These are phyloP conservation scores for Physcomitrellopsis africana DNA, from an alignment of 225 moss, liverwort and hornwort genomes.

Conservation along the genomic window DNA sequence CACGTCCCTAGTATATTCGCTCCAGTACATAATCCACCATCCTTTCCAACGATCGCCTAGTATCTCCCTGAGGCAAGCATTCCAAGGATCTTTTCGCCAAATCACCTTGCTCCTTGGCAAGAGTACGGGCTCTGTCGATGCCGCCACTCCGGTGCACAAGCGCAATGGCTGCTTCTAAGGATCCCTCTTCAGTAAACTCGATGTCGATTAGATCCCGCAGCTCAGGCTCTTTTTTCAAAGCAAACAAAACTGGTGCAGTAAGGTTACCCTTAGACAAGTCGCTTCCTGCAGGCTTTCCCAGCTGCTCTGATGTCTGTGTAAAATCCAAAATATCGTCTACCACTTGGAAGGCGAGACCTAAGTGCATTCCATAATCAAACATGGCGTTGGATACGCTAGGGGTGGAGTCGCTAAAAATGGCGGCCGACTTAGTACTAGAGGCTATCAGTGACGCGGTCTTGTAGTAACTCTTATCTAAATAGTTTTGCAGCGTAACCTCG, in stretches of 20 bases:
- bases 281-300: conserved; percentile 94
- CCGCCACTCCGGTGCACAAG: conserved; percentile 80
- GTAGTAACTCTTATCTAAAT: conserved; percentile 92
- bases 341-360: conserved; percentile 96
- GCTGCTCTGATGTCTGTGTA: conserved; percentile 89
- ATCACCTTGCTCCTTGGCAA: conserved; percentile 75
- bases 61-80: conserved; percentile 62
- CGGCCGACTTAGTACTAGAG: conserved; percentile 79
- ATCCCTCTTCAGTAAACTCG: conserved; percentile 79
- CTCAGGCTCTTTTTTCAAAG: conserved; percentile 69
- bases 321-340: conserved; percentile 98
- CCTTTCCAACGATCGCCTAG: conserved; percentile 72
- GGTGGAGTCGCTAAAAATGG: conserved; percentile 83
- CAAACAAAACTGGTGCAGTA: conserved; percentile 88
- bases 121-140: conserved; percentile 77
- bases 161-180: conserved; percentile 70
- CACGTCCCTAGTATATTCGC: conserved; percentile 53
- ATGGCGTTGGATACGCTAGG: conserved; percentile 61
- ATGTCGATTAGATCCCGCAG: conserved; percentile 71
- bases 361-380: conserved; percentile 83
- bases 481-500: conserved; percentile 74
- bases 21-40: conserved; percentile 95
- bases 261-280: conserved; percentile 91
- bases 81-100: conserved; percentile 67
- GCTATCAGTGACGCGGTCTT: conserved; percentile 97